These are phyloP conservation scores for Aspergillus homomorphus DNA, from an alignment of 495 filamentous ascomycete genomes.

Conservation along the genomic window DNA sequence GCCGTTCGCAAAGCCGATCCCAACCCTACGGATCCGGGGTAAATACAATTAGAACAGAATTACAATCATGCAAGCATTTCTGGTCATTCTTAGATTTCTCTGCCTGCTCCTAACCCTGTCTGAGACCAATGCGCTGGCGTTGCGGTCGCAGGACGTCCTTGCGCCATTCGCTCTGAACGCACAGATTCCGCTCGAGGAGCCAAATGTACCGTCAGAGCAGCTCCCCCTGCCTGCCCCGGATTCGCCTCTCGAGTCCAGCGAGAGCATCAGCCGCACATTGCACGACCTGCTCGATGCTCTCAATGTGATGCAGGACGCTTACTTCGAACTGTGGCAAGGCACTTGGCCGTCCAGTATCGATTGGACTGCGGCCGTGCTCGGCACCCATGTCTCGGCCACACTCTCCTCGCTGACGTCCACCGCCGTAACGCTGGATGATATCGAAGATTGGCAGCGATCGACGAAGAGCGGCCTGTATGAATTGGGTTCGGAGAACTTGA, in stretches of 20 bases:
- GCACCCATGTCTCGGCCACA: constrained; percentile 72
- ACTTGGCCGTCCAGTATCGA: constrained; percentile 87
- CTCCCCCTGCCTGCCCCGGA: constrained; percentile 9
- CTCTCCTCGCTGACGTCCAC: constrained; percentile 59
- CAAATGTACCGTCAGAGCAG: constrained; percentile 8
- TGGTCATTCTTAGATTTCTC: constrained; percentile 21
- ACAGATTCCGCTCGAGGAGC: constrained; percentile 15
- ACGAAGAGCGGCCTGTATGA: constrained; percentile 28
- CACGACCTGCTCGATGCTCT: constrained; percentile 57
- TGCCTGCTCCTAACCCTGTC: constrained; percentile 21
- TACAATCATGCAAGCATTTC: constrained; percentile 13
- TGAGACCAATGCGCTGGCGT: constrained; percentile 31
- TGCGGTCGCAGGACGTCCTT: constrained; percentile 27
- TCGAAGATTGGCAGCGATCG: constrained; percentile 14
- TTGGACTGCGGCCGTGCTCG: constrained; percentile 89
- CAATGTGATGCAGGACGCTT: constrained; percentile 70
- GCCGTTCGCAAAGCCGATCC: not conserved
- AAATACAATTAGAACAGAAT: not conserved
- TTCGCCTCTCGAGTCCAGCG: constrained; percentile 6
- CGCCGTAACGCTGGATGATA: constrained; percentile 23
- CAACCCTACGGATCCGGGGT: not conserved
- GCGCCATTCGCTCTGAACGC: constrained; percentile 11
- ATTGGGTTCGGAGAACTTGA: constrained; percentile 61
- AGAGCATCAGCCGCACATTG: constrained; percentile 28
- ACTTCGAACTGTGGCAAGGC: constrained; percentile 73